These are phyloP conservation scores for Carpinus fangiana DNA, from an alignment of 306 rosid species.

Conservation along the genomic window DNA sequence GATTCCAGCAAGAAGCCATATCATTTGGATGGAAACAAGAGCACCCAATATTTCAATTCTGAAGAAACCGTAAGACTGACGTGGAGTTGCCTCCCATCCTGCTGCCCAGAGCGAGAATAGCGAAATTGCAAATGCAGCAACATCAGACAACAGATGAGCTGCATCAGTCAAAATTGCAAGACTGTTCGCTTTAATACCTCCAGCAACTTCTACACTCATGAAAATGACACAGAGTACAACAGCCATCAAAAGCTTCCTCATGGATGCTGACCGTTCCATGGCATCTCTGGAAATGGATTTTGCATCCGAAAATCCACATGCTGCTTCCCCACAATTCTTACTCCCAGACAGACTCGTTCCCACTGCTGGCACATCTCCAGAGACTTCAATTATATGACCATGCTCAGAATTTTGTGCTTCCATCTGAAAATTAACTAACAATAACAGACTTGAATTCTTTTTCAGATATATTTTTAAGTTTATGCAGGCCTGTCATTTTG, in stretches of 20 bases:
- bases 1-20: slow-evolving; percentile 71
- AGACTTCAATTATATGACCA: slow-evolving; percentile 47
- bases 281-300: slow-evolving; percentile 50
- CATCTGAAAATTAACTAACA: slow-evolving; percentile 43
- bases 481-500: neutral
- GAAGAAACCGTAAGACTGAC: slow-evolving; percentile 65
- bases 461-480: neutral
- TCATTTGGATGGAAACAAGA: slow-evolving; percentile 67
- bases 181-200: slow-evolving; percentile 65
- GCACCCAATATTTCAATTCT: slow-evolving; percentile 62
- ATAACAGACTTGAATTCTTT: neutral
- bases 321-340: slow-evolving; percentile 57
- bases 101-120: slow-evolving; percentile 62
- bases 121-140: slow-evolving; percentile 67
- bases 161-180: slow-evolving; percentile 73
- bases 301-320: slow-evolving; percentile 56
- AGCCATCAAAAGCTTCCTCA: slow-evolving; percentile 53
- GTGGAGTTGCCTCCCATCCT: slow-evolving; percentile 69
- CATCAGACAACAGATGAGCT: slow-evolving; percentile 61
- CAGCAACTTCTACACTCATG: slow-evolving; percentile 60
- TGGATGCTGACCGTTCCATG: slow-evolving; percentile 49
- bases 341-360: slow-evolving; percentile 33
- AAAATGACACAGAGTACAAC: slow-evolving; percentile 51
- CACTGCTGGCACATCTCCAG: slow-evolving; percentile 37
- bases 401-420: slow-evolving; percentile 42